These are phyloP conservation scores for Hypsizygus marmoreus DNA, from an alignment of 768 basidiomycete species.

Conservation along the genomic window DNA sequence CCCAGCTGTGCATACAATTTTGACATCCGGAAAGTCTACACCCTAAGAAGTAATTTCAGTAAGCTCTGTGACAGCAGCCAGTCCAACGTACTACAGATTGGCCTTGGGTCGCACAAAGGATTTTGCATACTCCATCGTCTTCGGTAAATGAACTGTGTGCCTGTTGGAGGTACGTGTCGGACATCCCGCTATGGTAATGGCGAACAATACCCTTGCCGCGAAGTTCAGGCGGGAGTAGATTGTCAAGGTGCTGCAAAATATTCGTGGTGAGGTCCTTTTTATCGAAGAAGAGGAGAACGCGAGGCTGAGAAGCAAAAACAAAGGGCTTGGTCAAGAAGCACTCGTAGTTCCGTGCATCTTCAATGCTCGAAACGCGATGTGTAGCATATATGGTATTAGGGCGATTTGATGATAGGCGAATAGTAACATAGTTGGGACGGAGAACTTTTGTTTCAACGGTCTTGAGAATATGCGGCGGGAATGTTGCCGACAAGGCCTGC, in stretches of 20 bases:
- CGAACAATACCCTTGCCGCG: slow-evolving; percentile 16
- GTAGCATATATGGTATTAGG: slow-evolving; percentile 31
- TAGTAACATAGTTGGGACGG: slow-evolving; percentile 4
- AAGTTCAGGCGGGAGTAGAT: slow-evolving; percentile 10
- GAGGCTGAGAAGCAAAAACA: slow-evolving; percentile 12
- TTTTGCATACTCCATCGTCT: slow-evolving; percentile 15
- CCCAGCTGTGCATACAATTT: slow-evolving; percentile 21
- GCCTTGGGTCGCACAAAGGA: slow-evolving; percentile 25
- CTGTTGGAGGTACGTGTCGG: slow-evolving; percentile 19
- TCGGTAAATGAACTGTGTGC: slow-evolving; percentile 20
- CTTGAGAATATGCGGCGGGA: slow-evolving; percentile 24
- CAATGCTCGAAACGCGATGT: slow-evolving; percentile 18
- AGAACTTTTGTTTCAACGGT: slow-evolving; percentile 17
- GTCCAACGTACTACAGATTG: slow-evolving; percentile 22
- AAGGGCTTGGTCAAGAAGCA: slow-evolving; percentile 23
- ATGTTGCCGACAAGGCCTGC: slow-evolving; percentile 21
- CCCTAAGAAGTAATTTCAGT: slow-evolving; percentile 14
- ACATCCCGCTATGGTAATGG: slow-evolving; percentile 32
- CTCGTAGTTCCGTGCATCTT: slow-evolving; percentile 24
- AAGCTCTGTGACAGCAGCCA: background rate
- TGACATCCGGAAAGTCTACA: slow-evolving; percentile 23
- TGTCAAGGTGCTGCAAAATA: slow-evolving; percentile 8
- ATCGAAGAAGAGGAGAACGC: slow-evolving; percentile 18
- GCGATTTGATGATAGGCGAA: slow-evolving; percentile 23
- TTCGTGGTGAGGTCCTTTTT: slow-evolving; percentile 1